Evolutionary conservation across 257 asterid species (phyloP).

Genomic region (Voacanga thouarsii): DNA sequence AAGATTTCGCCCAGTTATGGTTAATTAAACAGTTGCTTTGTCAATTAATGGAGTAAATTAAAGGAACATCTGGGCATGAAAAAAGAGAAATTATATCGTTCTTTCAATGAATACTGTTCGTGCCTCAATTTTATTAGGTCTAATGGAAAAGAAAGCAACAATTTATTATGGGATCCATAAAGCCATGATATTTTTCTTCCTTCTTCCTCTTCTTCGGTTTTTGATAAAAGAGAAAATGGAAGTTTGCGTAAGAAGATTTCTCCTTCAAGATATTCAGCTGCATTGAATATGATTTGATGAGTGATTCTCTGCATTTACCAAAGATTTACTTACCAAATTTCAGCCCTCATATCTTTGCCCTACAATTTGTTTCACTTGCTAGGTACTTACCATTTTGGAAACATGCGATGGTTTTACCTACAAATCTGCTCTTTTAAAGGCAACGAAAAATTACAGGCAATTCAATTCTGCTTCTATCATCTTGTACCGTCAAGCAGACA

Average conservation of each 20-base stretch:
- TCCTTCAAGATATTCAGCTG: not conserved
- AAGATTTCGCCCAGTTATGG: too few relatives aligned
- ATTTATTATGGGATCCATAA: too few relatives aligned
- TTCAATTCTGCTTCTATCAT: not conserved
- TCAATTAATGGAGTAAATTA: too few relatives aligned
- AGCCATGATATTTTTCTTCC: not conserved
- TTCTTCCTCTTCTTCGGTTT: too few relatives aligned
- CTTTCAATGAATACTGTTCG: not conserved
- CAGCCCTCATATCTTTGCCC: not conserved
- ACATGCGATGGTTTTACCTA: not conserved
- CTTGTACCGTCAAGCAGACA: not conserved
- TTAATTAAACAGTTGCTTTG: too few relatives aligned
- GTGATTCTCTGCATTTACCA: not conserved
- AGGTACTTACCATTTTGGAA: not conserved
- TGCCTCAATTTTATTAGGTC: not conserved
- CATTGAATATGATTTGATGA: too few relatives aligned
- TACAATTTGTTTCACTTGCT: not conserved
- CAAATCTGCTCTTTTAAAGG: not conserved
- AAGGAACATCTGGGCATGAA: not conserved
- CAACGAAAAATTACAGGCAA: not conserved
- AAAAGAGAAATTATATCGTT: not conserved
- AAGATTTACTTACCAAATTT: too few relatives aligned
- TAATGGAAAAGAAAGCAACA: not conserved
- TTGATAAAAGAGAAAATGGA: not conserved
- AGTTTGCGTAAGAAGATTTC: not conserved